Percentiles rank a stretch among this genome's conserved stretches.
phyloP scores from a whole-genome alignment of 805 yeast species.

The Candida xiaguanensis region DNA sequence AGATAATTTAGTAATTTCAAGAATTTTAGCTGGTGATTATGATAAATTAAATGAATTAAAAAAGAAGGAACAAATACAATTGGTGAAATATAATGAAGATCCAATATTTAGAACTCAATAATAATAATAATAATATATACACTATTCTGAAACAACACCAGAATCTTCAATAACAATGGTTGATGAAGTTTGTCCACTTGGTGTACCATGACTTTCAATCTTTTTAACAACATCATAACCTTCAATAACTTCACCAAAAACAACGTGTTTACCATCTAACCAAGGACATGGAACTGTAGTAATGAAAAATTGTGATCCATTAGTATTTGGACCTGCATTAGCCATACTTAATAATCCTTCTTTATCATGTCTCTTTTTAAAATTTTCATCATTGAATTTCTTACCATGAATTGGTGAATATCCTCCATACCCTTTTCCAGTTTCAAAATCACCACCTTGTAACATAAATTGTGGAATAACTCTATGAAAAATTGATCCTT shows the following conservation, averaged over 20 bases:
- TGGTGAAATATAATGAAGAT: constrained; percentile 30
- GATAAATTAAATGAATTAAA: constrained; percentile 63
- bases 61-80: constrained; percentile 41
- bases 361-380: constrained; percentile 66
- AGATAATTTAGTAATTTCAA: constrained; percentile 75
- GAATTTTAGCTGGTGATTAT: constrained; percentile 81
- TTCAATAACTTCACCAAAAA: constrained; percentile 77
- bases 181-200: constrained; percentile 44
- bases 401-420: constrained; percentile 56
- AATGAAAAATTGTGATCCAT: constrained; percentile 95
- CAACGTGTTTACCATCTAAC: constrained; percentile 78
- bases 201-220: constrained; percentile 63
- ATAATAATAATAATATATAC: background rate
- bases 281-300: constrained; percentile 77
- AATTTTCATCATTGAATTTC: constrained; percentile 76
- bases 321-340: constrained; percentile 97
- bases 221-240: constrained; percentile 84
- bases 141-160: constrained; percentile 40
- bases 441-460: constrained; percentile 48
- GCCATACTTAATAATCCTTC: constrained; percentile 91
- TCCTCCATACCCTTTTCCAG: constrained; percentile 46
- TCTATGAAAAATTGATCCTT: constrained; percentile 44
- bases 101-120: constrained; percentile 22
- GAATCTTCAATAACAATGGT: constrained; percentile 51
- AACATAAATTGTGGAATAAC: constrained; percentile 47